These are phyloP conservation scores for Paralagenidium karlingii DNA, from an alignment of 352 stramenopile genomes.

Conservation along the genomic window DNA sequence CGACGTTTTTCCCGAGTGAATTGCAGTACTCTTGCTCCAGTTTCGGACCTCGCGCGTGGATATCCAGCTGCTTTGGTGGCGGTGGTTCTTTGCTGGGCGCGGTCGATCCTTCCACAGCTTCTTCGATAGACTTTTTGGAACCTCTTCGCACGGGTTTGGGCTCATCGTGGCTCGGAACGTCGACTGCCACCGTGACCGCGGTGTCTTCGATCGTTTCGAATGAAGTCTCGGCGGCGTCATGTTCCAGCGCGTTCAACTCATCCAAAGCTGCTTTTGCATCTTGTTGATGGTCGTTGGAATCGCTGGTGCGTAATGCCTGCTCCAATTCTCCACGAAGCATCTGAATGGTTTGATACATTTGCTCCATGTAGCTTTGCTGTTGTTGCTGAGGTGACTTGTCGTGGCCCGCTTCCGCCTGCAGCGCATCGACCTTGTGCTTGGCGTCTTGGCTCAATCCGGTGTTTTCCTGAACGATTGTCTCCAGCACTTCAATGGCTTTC, in stretches of 20 bases:
- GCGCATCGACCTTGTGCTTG: too few relatives aligned
- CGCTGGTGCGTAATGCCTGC: conserved; percentile 4
- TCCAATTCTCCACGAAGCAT: conserved; percentile 29
- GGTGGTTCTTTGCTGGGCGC: conserved; percentile 8
- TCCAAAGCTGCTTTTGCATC: conserved; percentile 6
- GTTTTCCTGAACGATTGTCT: too few relatives aligned
- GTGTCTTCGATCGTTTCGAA: conserved; percentile 8
- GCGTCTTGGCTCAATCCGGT: too few relatives aligned
- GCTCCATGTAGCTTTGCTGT: conserved; percentile 54
- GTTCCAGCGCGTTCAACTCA: conserved; percentile 1
- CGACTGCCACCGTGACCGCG: not conserved
- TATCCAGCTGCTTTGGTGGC: conserved; percentile 3
- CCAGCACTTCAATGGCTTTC: too few relatives aligned
- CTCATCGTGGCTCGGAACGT: not conserved
- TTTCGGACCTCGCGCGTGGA: conserved; percentile 11
- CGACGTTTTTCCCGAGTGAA: conserved; percentile 44
- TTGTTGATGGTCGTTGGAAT: conserved; percentile 8
- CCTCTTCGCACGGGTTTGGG: too few relatives aligned
- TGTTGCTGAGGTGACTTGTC: too few relatives aligned
- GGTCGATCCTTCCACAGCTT: not conserved
- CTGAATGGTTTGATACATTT: conserved; percentile 55
- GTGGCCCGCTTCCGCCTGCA: too few relatives aligned
- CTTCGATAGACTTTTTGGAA: not conserved
- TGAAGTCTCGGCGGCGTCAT: conserved; percentile 1
- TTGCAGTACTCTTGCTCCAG: conserved; percentile 41